phyloP scores from a whole-genome alignment of 495 filamentous ascomycete genomes.

The Parathielavia hyrcaniae region DNA sequence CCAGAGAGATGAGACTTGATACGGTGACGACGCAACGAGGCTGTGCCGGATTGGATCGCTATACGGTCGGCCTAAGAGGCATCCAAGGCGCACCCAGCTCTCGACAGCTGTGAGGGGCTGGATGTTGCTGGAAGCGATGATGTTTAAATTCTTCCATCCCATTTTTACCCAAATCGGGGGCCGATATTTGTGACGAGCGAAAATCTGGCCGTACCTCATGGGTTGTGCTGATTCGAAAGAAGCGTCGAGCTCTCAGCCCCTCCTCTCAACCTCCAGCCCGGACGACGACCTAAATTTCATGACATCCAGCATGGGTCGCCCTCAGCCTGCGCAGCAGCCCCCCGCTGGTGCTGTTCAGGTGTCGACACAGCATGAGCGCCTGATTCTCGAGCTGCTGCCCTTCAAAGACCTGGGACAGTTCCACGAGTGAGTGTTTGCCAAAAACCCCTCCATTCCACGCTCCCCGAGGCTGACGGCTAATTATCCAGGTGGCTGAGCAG shows the following conservation, averaged over 20 bases:
- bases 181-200: not conserved
- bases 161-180: not conserved
- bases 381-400: constrained; percentile 33
- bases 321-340: not conserved
- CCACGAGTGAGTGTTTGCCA: constrained; percentile 20
- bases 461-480: not conserved
- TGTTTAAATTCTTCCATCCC: not conserved
- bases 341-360: not conserved
- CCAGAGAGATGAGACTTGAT: too few relatives aligned
- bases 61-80: not conserved
- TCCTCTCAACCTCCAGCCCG: constrained; percentile 2
- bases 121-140: not conserved
- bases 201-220: constrained; percentile 1
- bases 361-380: constrained; percentile 30
- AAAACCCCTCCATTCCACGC: not conserved
- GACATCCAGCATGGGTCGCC: constrained; percentile 20
- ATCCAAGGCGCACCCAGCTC: constrained; percentile 2
- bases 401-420: constrained; percentile 27
- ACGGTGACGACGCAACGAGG: not conserved
- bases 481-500: constrained; percentile 23
- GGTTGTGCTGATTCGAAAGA: constrained; percentile 22
- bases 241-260: constrained; percentile 6
- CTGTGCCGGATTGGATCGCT: not conserved
- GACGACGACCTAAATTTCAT: not conserved
- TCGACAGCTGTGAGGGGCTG: not conserved